Evolutionary conservation across 2,329 filamentous ascomycete species (phyloP), one percentile per base, ranked within the genome.

Genomic region (Volutella citrinella): DNA sequence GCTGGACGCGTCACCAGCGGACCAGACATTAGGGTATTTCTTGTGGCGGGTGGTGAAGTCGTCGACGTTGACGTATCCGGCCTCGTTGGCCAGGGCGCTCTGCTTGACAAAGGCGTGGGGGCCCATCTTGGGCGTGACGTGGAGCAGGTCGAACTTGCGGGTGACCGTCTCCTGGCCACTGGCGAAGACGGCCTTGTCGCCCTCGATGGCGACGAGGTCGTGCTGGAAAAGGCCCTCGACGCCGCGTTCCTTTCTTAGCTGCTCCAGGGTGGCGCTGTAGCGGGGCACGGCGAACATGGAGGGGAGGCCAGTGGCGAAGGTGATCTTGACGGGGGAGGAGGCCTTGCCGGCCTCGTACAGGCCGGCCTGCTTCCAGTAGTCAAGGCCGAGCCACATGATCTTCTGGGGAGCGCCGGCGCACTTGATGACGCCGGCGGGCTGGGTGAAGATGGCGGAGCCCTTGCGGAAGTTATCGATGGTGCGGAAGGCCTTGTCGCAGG

Each of bases 331-430:
- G 4, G 64, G 49, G 0, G 72, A 75, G 2, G 61, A 48, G 1
- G 61, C 48, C 32, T 64, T 59, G 34, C 42, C 40, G 2, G 66
- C 48, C 34, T 69, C 52, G 55, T 78, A 79, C 5, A 75, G 52
- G 3, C 74, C 75, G 1, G 63, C 61, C 19, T 60, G 59, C 56
- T 72, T 76, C 76, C 76, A 80, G 55, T 75, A 57, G 49, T 80
- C 74, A 25, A 78, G 57, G 2, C 76, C 76, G 12, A 80, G 66
- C 76, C 76, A 80, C 73, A 80, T 72, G 49, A 70, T 61, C 59
- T 80, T 80, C 43, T 80, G 76, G 10, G 76, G 76, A 4, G 75
- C 76, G 26, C 76, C 76, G 4, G 76, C 76, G 42, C 76, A 80
- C 57, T 80, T 80, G 57, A 80, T 65, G 6, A 69, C 62, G 27